A percentile compares a stretch with the other conserved stretches of the same genome.
These are phyloP conservation scores for Ormosia semicastrata DNA, from an alignment of 306 rosid species.

Conservation along the genomic window DNA sequence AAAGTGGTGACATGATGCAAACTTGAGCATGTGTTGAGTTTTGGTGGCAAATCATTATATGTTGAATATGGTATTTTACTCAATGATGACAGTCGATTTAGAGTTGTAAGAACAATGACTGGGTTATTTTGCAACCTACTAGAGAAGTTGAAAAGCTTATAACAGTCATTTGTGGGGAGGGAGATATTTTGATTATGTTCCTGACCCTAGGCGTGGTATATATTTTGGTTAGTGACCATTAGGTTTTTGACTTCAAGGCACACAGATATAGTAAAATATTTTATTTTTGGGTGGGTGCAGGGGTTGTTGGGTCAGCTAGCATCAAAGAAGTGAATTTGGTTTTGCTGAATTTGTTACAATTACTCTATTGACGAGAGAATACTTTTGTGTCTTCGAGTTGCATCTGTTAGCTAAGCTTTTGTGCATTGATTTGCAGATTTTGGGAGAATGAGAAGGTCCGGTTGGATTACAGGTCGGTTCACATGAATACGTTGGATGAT, in stretches of 20 bases:
- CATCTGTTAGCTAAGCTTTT: background rate
- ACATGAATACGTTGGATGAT: slow-evolving; percentile 72
- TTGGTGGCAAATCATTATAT: background rate
- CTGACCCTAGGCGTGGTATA: background rate
- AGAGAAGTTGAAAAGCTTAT: no score
- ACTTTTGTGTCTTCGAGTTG: background rate
- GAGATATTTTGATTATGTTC: background rate
- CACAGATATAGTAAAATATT: background rate
- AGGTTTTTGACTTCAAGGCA: background rate
- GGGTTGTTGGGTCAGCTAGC: background rate
- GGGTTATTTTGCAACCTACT: no score
- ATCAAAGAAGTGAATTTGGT: no score
- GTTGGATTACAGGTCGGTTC: slow-evolving; percentile 76
- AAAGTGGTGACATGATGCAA: background rate
- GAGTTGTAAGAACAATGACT: no score
- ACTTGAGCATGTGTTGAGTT: background rate
- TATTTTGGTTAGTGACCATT: background rate
- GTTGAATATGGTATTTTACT: background rate
- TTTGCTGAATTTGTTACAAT: background rate
- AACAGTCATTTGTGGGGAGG: no score
- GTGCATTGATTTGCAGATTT: slow-evolving; percentile 42
- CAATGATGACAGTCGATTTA: no score
- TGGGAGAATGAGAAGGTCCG: slow-evolving; percentile 74
- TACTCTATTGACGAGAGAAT: background rate
- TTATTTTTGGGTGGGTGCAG: no score